phyloP scores from a whole-genome alignment of 345 rosid genomes.

The Brassica carinata region DNA sequence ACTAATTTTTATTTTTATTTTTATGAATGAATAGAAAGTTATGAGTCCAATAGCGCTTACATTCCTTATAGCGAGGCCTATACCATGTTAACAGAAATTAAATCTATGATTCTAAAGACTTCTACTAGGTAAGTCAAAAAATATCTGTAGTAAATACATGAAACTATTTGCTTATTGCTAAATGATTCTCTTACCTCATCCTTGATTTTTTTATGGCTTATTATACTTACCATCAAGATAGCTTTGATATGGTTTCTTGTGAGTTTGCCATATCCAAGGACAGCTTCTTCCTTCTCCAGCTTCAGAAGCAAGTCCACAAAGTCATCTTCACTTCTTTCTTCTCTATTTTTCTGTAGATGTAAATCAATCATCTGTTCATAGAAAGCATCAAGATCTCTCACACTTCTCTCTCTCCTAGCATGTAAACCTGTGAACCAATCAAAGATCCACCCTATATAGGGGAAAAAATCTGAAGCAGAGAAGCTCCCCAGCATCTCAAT shows the following conservation, averaged over 20 bases:
- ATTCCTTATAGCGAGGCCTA: no score
- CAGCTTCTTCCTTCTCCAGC: conserved; percentile 41
- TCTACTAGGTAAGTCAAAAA: not conserved
- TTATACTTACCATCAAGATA: conserved; percentile 35
- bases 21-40: no score
- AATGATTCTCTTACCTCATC: not conserved
- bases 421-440: conserved; percentile 43
- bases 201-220: not conserved
- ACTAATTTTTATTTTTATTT: no score
- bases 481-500: conserved; percentile 34
- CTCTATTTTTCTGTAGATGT: conserved; percentile 41
- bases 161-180: not conserved
- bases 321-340: conserved; percentile 27
- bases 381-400: conserved; percentile 31
- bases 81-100: no score
- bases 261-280: conserved; percentile 29
- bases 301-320: conserved; percentile 47
- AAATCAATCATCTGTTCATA: conserved; percentile 47
- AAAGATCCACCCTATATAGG: conserved; percentile 44
- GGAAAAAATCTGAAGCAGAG: conserved; percentile 46
- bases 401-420: conserved; percentile 33
- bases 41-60: no score
- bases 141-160: not conserved
- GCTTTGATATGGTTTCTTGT: conserved; percentile 40
- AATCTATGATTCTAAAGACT: no score